Evolutionary conservation across 805 yeast genomes (phyloP), one percentile per base, ranked within the genome.

Genomic region (Diddensiella santjacobensis): DNA sequence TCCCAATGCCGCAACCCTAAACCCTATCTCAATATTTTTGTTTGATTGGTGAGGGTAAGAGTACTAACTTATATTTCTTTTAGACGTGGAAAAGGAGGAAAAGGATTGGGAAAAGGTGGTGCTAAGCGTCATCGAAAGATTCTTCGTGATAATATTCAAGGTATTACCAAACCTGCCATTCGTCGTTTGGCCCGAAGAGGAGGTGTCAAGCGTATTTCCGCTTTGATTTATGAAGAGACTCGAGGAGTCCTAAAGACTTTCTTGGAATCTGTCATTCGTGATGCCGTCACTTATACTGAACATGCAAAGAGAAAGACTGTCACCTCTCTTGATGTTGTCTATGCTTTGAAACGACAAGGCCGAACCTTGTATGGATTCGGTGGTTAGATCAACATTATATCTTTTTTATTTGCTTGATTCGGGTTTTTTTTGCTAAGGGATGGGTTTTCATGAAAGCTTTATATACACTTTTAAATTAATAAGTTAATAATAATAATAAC

Each of bases 161-260:
- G 98, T 80, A 90, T 91, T 71, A 91, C 98, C 57, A 91, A 91
- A 83, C 98, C 98, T 70, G 98, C 98, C 69, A 91, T 91, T 71
- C 89, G 98, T 81, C 90, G 98, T 87, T 84, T 90, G 67, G 98
- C 98, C 45, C 90, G 98, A 84, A 90, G 98, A 88, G 98, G 98
- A 79, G 98, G 98, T 89, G 98, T 90, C 71, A 90, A 90, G 84
- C 96, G 98, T 87, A 90, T 90, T 68, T 90, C 97, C 58, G 97
- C 96, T 72, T 78, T 89, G 71, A 91, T 90, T 72, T 90, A 90
- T 80, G 98, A 90, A 78, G 96, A 90, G 79, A 96, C 91, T 69
- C 89, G 98, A 81, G 89, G 84, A 63, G 97, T 91, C 63, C 80
- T 91, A 62, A 89, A 90, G 78, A 79, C 95, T 51, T 91, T 91